Evolutionary conservation across 169 alveolate genomes (phyloP).

Genomic region (Plasmodium gallinaceum): DNA sequence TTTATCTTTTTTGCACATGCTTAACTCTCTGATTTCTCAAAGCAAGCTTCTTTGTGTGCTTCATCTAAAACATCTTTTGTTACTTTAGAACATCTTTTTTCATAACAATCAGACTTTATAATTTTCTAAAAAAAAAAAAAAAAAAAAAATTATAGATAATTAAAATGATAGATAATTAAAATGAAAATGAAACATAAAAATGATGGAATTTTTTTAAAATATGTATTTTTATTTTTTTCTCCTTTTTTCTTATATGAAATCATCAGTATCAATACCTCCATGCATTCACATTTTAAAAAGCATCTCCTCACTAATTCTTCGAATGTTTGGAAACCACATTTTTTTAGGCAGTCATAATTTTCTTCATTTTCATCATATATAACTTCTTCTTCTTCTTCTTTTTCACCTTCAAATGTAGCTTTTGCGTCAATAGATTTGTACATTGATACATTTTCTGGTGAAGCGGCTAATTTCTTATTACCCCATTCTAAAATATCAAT

Average conservation of each 20-base stretch:
- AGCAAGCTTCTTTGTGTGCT: slow-evolving; percentile 75
- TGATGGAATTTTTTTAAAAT: not conserved
- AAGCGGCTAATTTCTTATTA: slow-evolving; percentile 85
- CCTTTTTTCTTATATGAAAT: too few species aligned
- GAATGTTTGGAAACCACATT: slow-evolving; percentile 83
- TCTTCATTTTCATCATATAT: slow-evolving; percentile 83
- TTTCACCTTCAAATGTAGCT: slow-evolving; percentile 78
- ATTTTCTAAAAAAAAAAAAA: slow-evolving; percentile 52
- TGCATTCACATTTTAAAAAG: slow-evolving; percentile 84
- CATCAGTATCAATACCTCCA: slow-evolving; percentile 77
- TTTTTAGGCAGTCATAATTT: slow-evolving; percentile 84
- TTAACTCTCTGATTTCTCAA: slow-evolving; percentile 29
- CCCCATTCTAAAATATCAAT: slow-evolving; percentile 91
- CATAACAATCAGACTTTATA: slow-evolving; percentile 60
- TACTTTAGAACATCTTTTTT: slow-evolving; percentile 63
- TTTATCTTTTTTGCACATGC: not conserved
- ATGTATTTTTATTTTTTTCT: not conserved
- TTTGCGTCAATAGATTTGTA: slow-evolving; percentile 81
- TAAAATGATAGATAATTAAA: not conserved
- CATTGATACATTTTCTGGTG: slow-evolving; percentile 78
- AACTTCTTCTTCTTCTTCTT: slow-evolving; percentile 78
- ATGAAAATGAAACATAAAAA: not conserved
- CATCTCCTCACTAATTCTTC: slow-evolving; percentile 83
- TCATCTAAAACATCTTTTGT: slow-evolving; percentile 72
- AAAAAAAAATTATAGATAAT: slow-evolving; percentile 3